Conservation (phyloP, 202 grass and related monocot species). For the Hordeum pubiflorum region DNA sequence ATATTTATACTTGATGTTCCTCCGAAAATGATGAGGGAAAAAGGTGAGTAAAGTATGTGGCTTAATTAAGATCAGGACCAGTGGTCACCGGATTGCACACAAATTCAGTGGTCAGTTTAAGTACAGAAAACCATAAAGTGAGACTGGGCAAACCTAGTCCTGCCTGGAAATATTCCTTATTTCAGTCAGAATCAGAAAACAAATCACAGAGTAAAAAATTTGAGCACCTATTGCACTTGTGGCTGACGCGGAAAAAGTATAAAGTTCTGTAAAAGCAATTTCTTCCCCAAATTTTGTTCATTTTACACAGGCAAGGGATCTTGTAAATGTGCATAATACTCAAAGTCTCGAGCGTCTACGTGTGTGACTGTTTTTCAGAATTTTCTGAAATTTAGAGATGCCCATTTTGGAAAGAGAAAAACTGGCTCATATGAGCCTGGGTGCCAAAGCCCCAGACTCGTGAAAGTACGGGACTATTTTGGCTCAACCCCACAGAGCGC, state of each 20-base stretch:
- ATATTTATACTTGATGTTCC: neutral
- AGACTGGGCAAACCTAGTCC: neutral
- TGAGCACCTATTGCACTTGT: neutral
- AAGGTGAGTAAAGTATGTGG: neutral
- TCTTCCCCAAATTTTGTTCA: neutral
- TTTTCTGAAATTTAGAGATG: neutral
- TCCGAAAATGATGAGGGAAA: neutral
- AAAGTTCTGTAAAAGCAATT: neutral
- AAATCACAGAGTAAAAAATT: neutral
- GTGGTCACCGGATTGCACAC: neutral
- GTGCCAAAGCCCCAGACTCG: neutral
- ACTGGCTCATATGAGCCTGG: neutral
- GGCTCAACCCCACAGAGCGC: neutral
- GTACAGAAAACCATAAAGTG: neutral
- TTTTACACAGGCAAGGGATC: neutral
- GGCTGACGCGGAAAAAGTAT: neutral
- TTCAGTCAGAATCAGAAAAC: neutral
- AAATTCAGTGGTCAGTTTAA: neutral
- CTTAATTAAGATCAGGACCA: neutral
- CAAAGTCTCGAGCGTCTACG: neutral
- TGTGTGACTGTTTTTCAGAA: neutral
- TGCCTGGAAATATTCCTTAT: neutral
- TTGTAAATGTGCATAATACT: neutral
- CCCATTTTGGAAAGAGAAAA: neutral
- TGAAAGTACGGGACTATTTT: neutral